Percentiles rank a stretch among this genome's conserved stretches.
These are phyloP conservation scores for Citrus reticulata DNA, from an alignment of 345 rosid genomes.

Conservation along the genomic window DNA sequence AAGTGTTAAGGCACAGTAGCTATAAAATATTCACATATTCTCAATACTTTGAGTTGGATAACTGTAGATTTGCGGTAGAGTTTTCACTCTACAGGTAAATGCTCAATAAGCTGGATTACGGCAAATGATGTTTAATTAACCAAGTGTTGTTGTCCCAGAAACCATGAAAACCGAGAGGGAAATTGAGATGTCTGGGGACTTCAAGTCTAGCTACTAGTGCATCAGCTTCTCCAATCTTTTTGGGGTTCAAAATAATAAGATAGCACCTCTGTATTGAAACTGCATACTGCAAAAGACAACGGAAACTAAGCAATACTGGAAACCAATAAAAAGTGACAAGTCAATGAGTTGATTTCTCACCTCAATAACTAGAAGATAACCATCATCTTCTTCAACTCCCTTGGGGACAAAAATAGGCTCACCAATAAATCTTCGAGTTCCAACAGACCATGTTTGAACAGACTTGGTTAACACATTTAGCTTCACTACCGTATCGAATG, in stretches of 20 bases:
- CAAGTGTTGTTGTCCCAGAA: constrained; percentile 50
- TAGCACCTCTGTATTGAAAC: constrained; percentile 77
- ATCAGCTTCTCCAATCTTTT: constrained; percentile 71
- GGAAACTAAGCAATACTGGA: not conserved
- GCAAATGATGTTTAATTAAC: not conserved
- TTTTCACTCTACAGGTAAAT: no score
- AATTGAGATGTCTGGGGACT: constrained; percentile 71
- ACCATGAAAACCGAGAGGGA: constrained; percentile 93
- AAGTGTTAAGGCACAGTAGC: no score
- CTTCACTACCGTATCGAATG: constrained; percentile 80
- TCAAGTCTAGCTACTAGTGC: constrained; percentile 65
- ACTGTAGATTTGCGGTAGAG: no score
- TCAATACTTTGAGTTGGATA: no score
- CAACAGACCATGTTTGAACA: constrained; percentile 51
- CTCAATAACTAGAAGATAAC: constrained; percentile 85
- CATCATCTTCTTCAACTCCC: constrained; percentile 58
- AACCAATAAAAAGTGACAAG: not conserved
- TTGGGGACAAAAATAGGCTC: constrained; percentile 79
- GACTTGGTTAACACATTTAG: constrained; percentile 33
- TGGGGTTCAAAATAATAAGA: constrained; percentile 66
- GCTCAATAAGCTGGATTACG: not conserved
- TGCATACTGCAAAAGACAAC: constrained; percentile 56
- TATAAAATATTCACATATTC: no score
- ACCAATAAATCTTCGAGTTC: constrained; percentile 67
- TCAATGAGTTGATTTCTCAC: constrained; percentile 27